Evolutionary conservation across 1,139 yeast species (phyloP), one percentile per base, ranked within the genome.

Genomic region (Schwanniomyces etchellsii): DNA sequence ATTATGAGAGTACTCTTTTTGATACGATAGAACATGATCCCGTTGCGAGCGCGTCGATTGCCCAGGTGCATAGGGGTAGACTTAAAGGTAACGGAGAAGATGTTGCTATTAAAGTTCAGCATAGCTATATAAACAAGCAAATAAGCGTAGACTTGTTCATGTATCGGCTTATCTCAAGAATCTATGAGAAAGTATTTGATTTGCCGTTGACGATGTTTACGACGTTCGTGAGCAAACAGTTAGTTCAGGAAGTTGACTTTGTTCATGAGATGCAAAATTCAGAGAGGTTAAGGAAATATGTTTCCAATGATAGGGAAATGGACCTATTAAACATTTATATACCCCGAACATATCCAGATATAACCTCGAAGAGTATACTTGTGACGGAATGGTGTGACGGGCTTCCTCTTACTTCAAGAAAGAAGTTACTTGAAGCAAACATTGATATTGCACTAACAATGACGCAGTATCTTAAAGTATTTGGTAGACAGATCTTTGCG

Each of bases 311-410:
- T 35, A 17, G 36, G 5, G 47, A 55, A 10, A 44, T 48, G n/a
- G 29, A 29, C 2, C 27, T 30, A 10, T 39, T 46, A 16, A 52
- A 54, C 20, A 45, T 62, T 3, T 54, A 55, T 44, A 62, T 82
- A 14, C 93, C 94, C 2, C 45, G 53, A 26, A 62, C 65, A 16
- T 77, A 65, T 44, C 53, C 61, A 0, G 64, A 71, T 2, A 40
- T 62, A 20, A 59, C 78, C 14, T 64, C 77, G 1, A 48, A 54
- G 23, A 68, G 75, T 28, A 74, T 82, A 3, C 53, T 83, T 31
- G 67, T 77, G 4, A 68, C 79, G 14, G 94, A 83, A 51, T 83
- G 91, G 89, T 77, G 83, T 27, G 81, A 81, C 26, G 94, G 91
- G 7, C 66, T 71, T 13, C 55, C 81, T 0, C 53, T 82, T 31